Conservation (phyloP, 225 moss, liverwort and hornwort species). For the Straminergon stramineum region DNA sequence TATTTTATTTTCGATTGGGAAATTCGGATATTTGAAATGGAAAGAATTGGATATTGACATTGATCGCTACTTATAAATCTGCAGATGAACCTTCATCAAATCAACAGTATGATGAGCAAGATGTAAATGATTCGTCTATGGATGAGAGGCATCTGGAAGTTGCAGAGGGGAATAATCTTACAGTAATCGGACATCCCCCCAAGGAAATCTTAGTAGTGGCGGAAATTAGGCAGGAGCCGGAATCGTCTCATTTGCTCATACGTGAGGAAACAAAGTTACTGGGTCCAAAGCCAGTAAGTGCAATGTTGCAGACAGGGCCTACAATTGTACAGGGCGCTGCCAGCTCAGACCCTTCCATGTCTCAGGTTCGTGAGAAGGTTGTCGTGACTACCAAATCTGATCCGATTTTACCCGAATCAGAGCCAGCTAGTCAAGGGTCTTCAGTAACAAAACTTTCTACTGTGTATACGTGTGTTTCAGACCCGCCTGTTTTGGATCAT, state of each 20-base stretch:
- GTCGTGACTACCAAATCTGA: background rate
- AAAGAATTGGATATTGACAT: background rate
- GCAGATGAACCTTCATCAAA: slow-evolving; percentile 13
- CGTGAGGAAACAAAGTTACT: background rate
- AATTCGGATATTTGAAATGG: background rate
- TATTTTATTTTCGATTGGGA: background rate
- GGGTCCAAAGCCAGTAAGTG: background rate
- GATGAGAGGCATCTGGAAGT: slow-evolving; percentile 3
- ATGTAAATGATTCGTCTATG: background rate
- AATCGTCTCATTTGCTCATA: background rate
- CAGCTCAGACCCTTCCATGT: slow-evolving; percentile 1
- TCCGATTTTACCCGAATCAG: background rate
- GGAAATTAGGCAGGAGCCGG: background rate
- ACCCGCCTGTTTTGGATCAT: background rate
- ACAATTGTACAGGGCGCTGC: background rate
- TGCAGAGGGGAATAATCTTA: background rate
- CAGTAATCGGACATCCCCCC: background rate
- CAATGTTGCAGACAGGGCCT: background rate
- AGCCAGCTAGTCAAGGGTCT: slow-evolving; percentile 3
- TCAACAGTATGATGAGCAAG: background rate
- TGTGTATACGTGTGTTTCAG: background rate
- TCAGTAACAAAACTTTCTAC: background rate
- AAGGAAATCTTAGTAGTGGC: background rate
- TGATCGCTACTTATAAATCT: background rate
- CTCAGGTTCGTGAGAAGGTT: slow-evolving; percentile 23